These are phyloP conservation scores for Lindgomyces ingoldianus DNA, from an alignment of 495 filamentous ascomycete species.

Conservation along the genomic window DNA sequence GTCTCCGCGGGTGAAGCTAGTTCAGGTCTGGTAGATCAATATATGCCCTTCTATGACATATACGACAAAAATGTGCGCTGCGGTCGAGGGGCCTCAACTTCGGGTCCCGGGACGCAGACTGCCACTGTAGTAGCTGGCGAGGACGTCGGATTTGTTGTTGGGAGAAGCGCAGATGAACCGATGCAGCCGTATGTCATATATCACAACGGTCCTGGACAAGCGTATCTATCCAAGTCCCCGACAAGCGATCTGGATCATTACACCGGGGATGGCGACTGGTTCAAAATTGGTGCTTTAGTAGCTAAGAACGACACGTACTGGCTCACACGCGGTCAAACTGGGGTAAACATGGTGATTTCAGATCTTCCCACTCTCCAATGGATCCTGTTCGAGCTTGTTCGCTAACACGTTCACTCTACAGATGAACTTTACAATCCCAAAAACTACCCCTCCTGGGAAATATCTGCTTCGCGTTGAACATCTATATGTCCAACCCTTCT, in stretches of 20 bases:
- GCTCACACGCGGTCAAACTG: background rate
- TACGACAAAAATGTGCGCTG: conserved; percentile 11
- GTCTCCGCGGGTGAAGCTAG: conserved; percentile 1
- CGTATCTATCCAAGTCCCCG: conserved; percentile 18
- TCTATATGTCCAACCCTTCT: conserved; percentile 2
- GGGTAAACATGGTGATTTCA: background rate
- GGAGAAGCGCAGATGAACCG: conserved; percentile 7
- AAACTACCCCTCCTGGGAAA: conserved; percentile 18
- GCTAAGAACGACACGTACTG: conserved; percentile 10
- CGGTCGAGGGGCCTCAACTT: conserved; percentile 9
- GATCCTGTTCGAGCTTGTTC: background rate
- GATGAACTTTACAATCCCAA: conserved; percentile 28
- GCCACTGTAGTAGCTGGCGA: conserved; percentile 13
- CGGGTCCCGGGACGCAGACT: conserved; percentile 1
- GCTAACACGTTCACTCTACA: background rate
- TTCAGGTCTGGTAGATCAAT: conserved; percentile 17
- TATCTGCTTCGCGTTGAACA: conserved; percentile 27
- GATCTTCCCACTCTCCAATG: background rate
- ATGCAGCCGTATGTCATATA: conserved; percentile 16
- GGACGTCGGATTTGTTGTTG: conserved; percentile 12
- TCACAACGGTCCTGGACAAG: conserved; percentile 28
- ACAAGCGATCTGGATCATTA: conserved; percentile 3
- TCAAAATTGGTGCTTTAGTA: conserved; percentile 16
- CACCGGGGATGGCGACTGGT: conserved; percentile 23
- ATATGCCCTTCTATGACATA: conserved; percentile 27